Percentiles rank a stretch among this genome's conserved stretches.
Conservation (phyloP, 2,329 filamentous ascomycete genomes). For the Pseudopithomyces chartarum region DNA sequence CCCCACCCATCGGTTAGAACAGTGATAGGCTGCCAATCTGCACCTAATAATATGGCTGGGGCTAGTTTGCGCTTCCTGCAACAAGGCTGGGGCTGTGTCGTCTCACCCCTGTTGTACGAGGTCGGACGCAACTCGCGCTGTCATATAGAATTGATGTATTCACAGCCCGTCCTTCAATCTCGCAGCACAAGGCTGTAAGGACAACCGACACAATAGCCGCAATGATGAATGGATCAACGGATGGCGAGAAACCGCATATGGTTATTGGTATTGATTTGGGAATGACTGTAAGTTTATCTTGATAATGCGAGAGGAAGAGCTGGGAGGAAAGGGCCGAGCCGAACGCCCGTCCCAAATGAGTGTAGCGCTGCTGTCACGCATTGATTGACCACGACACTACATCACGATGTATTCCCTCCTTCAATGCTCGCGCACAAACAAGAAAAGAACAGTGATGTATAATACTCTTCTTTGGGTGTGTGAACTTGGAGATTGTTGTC, state of each 20-base stretch:
- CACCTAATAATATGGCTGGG: not conserved
- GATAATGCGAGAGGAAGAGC: not conserved
- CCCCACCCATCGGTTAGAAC: not conserved
- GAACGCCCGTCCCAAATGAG: not conserved
- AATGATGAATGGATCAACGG: slow-evolving; percentile 11
- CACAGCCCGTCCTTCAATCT: not conserved
- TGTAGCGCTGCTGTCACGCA: not conserved
- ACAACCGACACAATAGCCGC: slow-evolving; percentile 15
- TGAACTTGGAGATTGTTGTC: no score
- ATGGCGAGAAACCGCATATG: slow-evolving; percentile 36
- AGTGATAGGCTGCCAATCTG: not conserved
- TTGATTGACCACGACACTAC: no score
- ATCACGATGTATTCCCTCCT: slow-evolving; percentile 8
- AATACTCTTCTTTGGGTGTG: not conserved
- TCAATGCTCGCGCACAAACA: not conserved
- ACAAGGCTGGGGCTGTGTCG: slow-evolving; percentile 27
- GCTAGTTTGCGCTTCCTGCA: slow-evolving; percentile 16
- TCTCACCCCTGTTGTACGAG: slow-evolving; percentile 1
- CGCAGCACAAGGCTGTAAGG: slow-evolving; percentile 5
- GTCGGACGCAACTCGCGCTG: slow-evolving; percentile 8
- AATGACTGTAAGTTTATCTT: slow-evolving; percentile 42
- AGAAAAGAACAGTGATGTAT: not conserved
- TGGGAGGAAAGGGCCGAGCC: not conserved
- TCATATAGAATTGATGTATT: slow-evolving; percentile 13
- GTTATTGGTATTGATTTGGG: slow-evolving; percentile 42